Conservation (phyloP, 2,329 filamentous ascomycete genomes). For the Neurospora sp. region DNA sequence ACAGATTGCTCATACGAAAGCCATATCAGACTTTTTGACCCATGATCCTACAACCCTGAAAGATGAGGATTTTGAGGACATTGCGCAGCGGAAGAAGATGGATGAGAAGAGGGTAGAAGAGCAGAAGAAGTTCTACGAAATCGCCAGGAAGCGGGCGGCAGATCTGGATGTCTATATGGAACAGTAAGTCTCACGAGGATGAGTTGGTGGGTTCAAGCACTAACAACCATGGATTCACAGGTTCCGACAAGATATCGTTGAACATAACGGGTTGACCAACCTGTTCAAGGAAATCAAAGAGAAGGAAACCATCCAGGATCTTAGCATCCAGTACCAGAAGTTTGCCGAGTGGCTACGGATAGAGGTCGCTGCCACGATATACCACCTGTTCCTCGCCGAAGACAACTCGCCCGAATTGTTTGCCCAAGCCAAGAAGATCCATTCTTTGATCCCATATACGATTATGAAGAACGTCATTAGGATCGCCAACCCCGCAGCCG, state of each 20-base stretch:
- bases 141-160: conserved; percentile 78
- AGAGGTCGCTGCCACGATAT: conserved; percentile 91
- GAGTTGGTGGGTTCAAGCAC: neutral
- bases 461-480: conserved; percentile 94
- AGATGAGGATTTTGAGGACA: conserved; percentile 77
- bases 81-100: conserved; percentile 66
- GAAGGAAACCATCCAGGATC: conserved; percentile 75
- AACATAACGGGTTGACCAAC: conserved; percentile 74
- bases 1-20: conserved; percentile 70
- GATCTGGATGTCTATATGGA: conserved; percentile 99
- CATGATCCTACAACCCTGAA: conserved; percentile 60
- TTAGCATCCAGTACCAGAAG: conserved; percentile 93
- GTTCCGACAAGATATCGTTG: conserved; percentile 58
- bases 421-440: conserved; percentile 85
- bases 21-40: conserved; percentile 77
- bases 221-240: conserved; percentile 22
- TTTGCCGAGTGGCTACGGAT: conserved; percentile 98
- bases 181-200: conserved; percentile 44
- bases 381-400: conserved; percentile 93
- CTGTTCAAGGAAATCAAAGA: conserved; percentile 88
- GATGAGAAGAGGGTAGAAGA: conserved; percentile 86
- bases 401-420: conserved; percentile 97
- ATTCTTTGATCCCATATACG: conserved; percentile 87
- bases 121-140: conserved; percentile 90
- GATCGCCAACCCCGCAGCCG: conserved; percentile 88